These are phyloP conservation scores for Paramecium caudatum DNA, from an alignment of 73 alveolate species.

Conservation along the genomic window DNA sequence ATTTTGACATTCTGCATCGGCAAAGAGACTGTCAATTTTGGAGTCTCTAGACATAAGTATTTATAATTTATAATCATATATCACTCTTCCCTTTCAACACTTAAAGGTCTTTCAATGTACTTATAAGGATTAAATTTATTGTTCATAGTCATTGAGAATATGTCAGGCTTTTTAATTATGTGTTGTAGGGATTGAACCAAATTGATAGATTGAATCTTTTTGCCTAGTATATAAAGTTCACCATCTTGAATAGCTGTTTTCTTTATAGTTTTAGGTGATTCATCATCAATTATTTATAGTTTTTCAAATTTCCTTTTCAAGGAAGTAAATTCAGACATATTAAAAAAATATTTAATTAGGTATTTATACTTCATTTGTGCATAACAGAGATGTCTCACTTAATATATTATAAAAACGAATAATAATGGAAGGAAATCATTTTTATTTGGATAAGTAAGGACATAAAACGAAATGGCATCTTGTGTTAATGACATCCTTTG, in stretches of 20 bases:
- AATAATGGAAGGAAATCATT: background rate
- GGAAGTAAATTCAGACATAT: background rate
- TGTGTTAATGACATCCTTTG: constrained; percentile 25
- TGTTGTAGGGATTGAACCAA: constrained; percentile 13
- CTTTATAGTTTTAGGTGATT: background rate
- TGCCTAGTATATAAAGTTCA: constrained; percentile 11
- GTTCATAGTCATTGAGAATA: background rate
- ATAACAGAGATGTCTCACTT: background rate
- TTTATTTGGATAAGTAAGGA: constrained; percentile 34
- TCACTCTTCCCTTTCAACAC: background rate
- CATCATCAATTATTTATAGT: constrained; percentile 1
- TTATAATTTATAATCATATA: constrained; percentile 6
- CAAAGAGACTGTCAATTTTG: background rate
- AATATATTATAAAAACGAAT: background rate
- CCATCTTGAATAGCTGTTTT: constrained; percentile 9
- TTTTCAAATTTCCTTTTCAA: constrained; percentile 42
- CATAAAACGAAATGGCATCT: constrained; percentile 47
- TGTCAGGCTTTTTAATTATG: constrained; percentile 15
- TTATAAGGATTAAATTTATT: constrained; percentile 11
- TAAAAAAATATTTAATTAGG: background rate
- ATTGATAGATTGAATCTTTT: constrained; percentile 9
- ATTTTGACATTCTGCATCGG: background rate
- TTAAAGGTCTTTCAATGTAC: constrained; percentile 13
- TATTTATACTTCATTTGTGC: background rate
- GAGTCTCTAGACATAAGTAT: background rate